Evolutionary conservation across 305 asterid genomes (phyloP).

Genomic region (Lippia alba): DNA sequence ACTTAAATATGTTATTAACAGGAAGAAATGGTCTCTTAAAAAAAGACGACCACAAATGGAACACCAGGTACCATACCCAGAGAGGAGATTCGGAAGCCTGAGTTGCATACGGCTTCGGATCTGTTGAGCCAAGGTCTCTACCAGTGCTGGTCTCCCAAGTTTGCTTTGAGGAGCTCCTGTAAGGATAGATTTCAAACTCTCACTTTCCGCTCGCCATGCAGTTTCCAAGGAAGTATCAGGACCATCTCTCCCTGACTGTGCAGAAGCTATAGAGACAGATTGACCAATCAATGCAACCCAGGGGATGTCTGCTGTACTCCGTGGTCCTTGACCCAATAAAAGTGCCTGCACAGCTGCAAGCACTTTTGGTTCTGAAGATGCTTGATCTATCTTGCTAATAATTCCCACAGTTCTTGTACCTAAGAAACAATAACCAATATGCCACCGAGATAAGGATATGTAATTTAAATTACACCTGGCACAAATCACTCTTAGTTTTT

Average conservation of each 20-base stretch:
- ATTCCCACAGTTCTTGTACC: slow-evolving; percentile 83
- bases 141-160: slow-evolving; percentile 76
- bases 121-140: slow-evolving; percentile 72
- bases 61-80: slow-evolving; percentile 52
- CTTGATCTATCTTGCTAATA: slow-evolving; percentile 77
- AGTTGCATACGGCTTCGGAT: slow-evolving; percentile 70
- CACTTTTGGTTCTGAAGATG: slow-evolving; percentile 66
- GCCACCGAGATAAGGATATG: slow-evolving; percentile 6
- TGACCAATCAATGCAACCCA: slow-evolving; percentile 86
- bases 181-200: slow-evolving; percentile 66
- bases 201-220: slow-evolving; percentile 76
- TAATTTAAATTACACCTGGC: slow-evolving; percentile 2
- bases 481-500: neutral
- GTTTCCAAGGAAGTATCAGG: slow-evolving; percentile 69
- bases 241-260: slow-evolving; percentile 65
- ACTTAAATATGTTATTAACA: neutral
- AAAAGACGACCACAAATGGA: slow-evolving; percentile 10
- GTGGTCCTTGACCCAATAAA: slow-evolving; percentile 66
- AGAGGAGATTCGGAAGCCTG: slow-evolving; percentile 70
- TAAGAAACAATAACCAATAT: slow-evolving; percentile 32
- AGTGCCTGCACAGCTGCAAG: slow-evolving; percentile 80
- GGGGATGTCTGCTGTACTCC: slow-evolving; percentile 70
- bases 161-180: slow-evolving; percentile 71
- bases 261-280: slow-evolving; percentile 71
- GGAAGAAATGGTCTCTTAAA: slow-evolving; percentile 15